These are phyloP conservation scores for Hymenoscyphus salicellus DNA, from an alignment of 2,329 filamentous ascomycete species.

Conservation along the genomic window DNA sequence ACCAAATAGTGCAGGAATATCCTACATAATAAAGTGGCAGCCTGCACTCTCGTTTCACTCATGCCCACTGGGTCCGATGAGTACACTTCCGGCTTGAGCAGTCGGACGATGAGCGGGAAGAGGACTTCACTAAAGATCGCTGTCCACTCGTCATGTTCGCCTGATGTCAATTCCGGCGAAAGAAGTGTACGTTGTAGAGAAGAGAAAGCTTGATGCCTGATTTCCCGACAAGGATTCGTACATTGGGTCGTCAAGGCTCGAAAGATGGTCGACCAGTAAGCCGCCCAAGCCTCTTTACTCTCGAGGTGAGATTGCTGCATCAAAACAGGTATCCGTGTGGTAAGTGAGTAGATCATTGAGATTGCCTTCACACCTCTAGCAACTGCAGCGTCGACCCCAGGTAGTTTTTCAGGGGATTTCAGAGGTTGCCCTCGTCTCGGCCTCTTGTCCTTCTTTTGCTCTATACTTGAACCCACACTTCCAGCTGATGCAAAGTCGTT, in stretches of 20 bases:
- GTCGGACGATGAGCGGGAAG: constrained; percentile 81
- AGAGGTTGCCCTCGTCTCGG: constrained; percentile 41
- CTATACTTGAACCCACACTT: constrained; percentile 65
- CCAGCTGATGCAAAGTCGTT: constrained; percentile 88
- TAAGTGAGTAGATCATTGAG: constrained; percentile 77
- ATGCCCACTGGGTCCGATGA: constrained; percentile 88
- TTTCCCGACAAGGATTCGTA: constrained; percentile 89
- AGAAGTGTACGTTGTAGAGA: constrained; percentile 82
- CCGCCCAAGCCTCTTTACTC: constrained; percentile 87
- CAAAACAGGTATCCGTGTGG: constrained; percentile 74
- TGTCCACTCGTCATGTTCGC: constrained; percentile 86
- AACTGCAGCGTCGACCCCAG: constrained; percentile 68
- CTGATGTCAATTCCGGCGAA: constrained; percentile 78
- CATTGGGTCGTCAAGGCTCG: constrained; percentile 84
- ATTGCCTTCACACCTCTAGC: constrained; percentile 77
- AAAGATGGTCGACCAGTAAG: constrained; percentile 96
- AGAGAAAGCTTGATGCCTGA: constrained; percentile 83
- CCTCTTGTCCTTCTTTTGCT: constrained; percentile 63
- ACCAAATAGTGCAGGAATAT: constrained; percentile 94
- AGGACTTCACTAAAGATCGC: constrained; percentile 92
- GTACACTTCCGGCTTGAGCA: constrained; percentile 93
- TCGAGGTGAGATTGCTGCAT: constrained; percentile 94
- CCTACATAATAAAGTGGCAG: constrained; percentile 86
- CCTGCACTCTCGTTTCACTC: constrained; percentile 91
- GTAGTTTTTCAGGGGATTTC: constrained; percentile 45